These are phyloP conservation scores for Talaromyces ruber DNA, from an alignment of 495 filamentous ascomycete genomes.

Conservation along the genomic window DNA sequence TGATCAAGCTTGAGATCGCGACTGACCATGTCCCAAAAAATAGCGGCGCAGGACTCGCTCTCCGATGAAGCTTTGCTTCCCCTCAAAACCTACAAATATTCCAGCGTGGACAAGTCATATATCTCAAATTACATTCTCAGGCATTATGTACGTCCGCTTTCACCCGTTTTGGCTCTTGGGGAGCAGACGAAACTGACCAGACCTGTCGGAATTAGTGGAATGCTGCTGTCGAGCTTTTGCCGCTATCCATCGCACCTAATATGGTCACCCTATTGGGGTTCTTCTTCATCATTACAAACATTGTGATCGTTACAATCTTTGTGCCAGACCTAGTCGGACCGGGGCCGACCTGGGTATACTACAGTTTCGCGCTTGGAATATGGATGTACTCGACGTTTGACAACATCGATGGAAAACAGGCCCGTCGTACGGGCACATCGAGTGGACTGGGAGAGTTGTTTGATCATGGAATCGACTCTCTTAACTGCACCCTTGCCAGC, in stretches of 20 bases:
- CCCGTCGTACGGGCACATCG: slow-evolving; percentile 86
- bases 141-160: slow-evolving; percentile 68
- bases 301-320: slow-evolving; percentile 66
- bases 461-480: slow-evolving; percentile 95
- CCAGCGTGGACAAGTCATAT: slow-evolving; percentile 91
- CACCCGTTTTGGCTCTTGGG: neutral
- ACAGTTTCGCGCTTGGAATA: slow-evolving; percentile 84
- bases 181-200: neutral
- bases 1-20: neutral
- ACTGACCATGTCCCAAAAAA: slow-evolving; percentile 3
- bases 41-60: slow-evolving; percentile 50
- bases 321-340: slow-evolving; percentile 92
- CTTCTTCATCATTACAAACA: slow-evolving; percentile 84
- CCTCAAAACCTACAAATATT: slow-evolving; percentile 94
- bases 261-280: slow-evolving; percentile 96
- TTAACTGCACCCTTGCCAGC: slow-evolving; percentile 91
- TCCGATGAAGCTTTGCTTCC: slow-evolving; percentile 68
- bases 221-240: slow-evolving; percentile 85
- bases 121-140: slow-evolving; percentile 88
- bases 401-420: slow-evolving; percentile 98
- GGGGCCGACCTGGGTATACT: slow-evolving; percentile 86
- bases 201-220: slow-evolving; percentile 63
- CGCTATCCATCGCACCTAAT: slow-evolving; percentile 94
- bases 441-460: slow-evolving; percentile 93
- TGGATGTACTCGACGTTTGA: slow-evolving; percentile 97